Evolutionary conservation across 768 basidiomycete genomes (phyloP).

Genomic region (Suillus lakei): DNA sequence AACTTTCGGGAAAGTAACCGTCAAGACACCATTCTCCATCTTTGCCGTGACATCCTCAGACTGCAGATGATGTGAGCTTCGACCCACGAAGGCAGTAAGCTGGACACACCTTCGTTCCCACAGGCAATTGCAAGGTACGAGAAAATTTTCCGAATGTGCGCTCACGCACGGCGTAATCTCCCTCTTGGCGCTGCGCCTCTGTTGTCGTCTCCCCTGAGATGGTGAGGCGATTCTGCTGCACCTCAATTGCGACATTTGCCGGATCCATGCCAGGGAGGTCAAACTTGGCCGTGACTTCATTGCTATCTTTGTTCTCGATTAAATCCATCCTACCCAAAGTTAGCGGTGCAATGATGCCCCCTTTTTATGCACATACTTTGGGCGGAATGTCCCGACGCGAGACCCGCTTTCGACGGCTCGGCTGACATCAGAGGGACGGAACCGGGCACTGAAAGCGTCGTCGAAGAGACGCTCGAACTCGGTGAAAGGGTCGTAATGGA

Average conservation of each 20-base stretch:
- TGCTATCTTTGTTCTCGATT: slow-evolving; percentile 51
- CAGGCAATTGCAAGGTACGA: slow-evolving; percentile 51
- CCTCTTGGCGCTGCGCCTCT: slow-evolving; percentile 38
- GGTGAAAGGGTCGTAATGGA: slow-evolving; percentile 43
- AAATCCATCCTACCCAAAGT: slow-evolving; percentile 52
- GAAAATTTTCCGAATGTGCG: slow-evolving; percentile 53
- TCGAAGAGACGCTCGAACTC: slow-evolving; percentile 52
- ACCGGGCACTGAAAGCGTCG: slow-evolving; percentile 37
- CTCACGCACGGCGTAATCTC: slow-evolving; percentile 45
- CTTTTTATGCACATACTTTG: slow-evolving; percentile 30
- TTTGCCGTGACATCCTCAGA: slow-evolving; percentile 43
- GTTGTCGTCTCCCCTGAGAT: slow-evolving; percentile 53
- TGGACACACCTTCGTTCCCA: slow-evolving; percentile 45
- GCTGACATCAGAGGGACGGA: slow-evolving; percentile 21
- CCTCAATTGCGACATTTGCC: slow-evolving; percentile 55
- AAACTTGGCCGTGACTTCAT: slow-evolving; percentile 57
- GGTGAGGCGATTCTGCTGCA: slow-evolving; percentile 52
- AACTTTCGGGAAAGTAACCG: slow-evolving; percentile 56
- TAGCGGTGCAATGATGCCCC: not conserved
- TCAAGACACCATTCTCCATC: slow-evolving; percentile 58
- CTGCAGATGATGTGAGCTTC: slow-evolving; percentile 19
- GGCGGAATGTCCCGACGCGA: slow-evolving; percentile 25
- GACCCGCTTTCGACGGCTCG: slow-evolving; percentile 17
- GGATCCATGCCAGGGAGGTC: slow-evolving; percentile 61
- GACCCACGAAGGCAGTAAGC: not conserved